Percentiles rank a stretch among this genome's conserved stretches.
These are phyloP conservation scores for Blastocystis sp. DNA, from an alignment of 352 stramenopile species.

Conservation along the genomic window DNA sequence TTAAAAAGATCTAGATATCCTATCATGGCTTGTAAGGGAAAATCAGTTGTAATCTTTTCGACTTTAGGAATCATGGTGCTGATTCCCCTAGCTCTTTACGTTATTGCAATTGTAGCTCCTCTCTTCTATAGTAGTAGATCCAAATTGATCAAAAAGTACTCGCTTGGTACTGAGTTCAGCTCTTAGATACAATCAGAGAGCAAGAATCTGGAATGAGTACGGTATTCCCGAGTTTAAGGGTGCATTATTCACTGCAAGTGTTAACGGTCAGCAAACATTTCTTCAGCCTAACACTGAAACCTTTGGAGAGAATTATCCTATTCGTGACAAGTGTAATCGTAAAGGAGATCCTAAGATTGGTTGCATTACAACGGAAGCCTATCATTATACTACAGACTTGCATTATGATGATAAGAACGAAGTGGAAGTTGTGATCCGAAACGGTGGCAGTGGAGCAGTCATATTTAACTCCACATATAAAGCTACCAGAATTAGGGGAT, in stretches of 20 bases:
- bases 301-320: conserved; percentile 42
- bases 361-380: conserved; percentile 20
- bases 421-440: neutral
- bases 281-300: neutral
- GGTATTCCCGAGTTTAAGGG: conserved; percentile 21
- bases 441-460: neutral
- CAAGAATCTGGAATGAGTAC: neutral
- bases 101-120: conserved; percentile 4
- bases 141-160: conserved; percentile 12
- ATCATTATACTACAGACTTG: neutral
- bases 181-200: conserved; percentile 13
- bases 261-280: neutral
- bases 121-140: conserved; percentile 11
- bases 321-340: conserved; percentile 3
- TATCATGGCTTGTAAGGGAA: conserved; percentile 13
- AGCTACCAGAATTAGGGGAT: neutral
- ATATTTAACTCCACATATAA: conserved; percentile 44
- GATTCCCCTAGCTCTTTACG: neutral
- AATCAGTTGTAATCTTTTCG: neutral
- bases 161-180: neutral
- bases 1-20: neutral
- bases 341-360: neutral
- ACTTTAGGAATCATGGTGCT: neutral
- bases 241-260: neutral
- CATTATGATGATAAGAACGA: neutral